Percentiles rank a stretch among this genome's conserved stretches.
phyloP scores from a whole-genome alignment of 495 filamentous ascomycete genomes.

The Glonium stellatum region DNA sequence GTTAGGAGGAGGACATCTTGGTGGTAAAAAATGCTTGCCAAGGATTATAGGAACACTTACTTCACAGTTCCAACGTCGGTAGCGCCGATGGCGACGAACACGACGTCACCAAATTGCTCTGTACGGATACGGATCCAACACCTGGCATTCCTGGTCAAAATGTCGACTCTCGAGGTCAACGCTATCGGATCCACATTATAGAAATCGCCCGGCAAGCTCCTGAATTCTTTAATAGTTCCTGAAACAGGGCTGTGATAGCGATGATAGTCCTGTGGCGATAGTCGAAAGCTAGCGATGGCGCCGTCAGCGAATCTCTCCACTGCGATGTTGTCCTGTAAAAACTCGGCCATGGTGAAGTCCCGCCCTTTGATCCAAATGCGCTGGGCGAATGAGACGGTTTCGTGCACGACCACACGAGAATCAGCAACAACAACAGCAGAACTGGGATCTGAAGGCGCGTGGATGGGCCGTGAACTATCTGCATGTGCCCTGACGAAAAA shows the following conservation, averaged over 20 bases:
- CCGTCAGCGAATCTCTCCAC: conserved; percentile 38
- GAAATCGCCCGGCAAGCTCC: not conserved
- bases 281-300: conserved; percentile 39
- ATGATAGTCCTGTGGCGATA: conserved; percentile 44
- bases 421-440: conserved; percentile 39
- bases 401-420: conserved; percentile 38
- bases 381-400: conserved; percentile 34
- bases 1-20: too few relatives aligned
- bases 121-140: conserved; percentile 16
- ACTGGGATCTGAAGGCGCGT: conserved; percentile 31
- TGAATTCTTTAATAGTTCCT: not conserved
- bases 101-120: conserved; percentile 33
- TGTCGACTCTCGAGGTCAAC: not conserved
- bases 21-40: too few relatives aligned
- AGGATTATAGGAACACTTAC: too few relatives aligned
- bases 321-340: conserved; percentile 35
- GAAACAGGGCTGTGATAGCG: conserved; percentile 43
- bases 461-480: conserved; percentile 36
- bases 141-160: conserved; percentile 2
- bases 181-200: conserved; percentile 2
- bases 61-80: conserved; percentile 32
- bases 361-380: conserved; percentile 44
- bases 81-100: conserved; percentile 28
- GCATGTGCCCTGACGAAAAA: conserved; percentile 44
- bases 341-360: conserved; percentile 38